Evolutionary conservation across 2,329 filamentous ascomycete genomes (phyloP).

Genomic region (Penicillium occitanis): DNA sequence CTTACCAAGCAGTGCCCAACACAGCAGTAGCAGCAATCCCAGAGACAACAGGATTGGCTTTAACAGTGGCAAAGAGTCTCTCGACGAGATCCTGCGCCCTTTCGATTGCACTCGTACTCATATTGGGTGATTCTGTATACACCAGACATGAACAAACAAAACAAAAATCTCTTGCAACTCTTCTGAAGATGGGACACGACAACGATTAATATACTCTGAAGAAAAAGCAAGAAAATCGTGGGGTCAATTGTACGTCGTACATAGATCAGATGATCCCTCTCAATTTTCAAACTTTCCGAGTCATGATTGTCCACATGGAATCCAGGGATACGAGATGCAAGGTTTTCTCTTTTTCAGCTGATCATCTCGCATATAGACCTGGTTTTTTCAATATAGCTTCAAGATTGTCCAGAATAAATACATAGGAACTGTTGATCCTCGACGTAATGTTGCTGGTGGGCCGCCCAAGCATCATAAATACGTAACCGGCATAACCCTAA

Average conservation of each 20-base stretch:
- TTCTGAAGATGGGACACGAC: not conserved
- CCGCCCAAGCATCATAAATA: not conserved
- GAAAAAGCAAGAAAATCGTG: not conserved
- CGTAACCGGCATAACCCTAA: not conserved
- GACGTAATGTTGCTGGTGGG: not conserved
- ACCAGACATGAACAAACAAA: not conserved
- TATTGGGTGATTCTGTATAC: not conserved
- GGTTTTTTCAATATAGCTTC: not conserved
- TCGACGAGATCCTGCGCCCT: not conserved
- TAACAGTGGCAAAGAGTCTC: not conserved
- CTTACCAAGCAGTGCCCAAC: constrained; percentile 13
- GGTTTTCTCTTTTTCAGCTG: not conserved
- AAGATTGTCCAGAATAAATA: not conserved
- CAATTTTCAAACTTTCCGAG: not conserved
- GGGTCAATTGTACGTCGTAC: not conserved
- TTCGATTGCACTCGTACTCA: not conserved
- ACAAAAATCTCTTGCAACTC: not conserved
- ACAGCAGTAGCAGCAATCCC: constrained; percentile 3
- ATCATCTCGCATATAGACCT: not conserved
- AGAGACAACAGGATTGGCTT: not conserved
- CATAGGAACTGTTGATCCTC: not conserved
- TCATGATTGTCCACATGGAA: not conserved
- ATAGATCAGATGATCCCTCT: not conserved
- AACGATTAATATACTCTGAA: not conserved
- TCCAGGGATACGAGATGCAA: not conserved